phyloP scores from a whole-genome alignment of 805 yeast genomes.

The Kazachstania africana region DNA sequence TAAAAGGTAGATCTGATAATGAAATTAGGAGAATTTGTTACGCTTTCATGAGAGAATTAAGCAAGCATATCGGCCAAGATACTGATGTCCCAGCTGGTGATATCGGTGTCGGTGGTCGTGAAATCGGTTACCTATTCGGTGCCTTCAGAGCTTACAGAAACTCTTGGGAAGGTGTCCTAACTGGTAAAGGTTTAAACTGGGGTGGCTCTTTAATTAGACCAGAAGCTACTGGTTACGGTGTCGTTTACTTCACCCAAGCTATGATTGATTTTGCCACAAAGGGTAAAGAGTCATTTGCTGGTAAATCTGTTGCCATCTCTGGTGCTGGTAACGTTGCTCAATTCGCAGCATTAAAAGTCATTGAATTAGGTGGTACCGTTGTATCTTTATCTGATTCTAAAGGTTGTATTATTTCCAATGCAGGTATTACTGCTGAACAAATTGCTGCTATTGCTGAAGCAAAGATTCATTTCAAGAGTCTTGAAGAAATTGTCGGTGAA shows the following conservation, averaged over 20 bases:
- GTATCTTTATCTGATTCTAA: constrained; percentile 90
- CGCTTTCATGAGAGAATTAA: constrained; percentile 90
- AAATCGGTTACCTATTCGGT: constrained; percentile 90
- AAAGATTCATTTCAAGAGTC: constrained; percentile 63
- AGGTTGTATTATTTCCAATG: constrained; percentile 70
- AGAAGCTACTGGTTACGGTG: constrained; percentile 98
- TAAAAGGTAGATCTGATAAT: constrained; percentile 83
- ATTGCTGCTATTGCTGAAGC: constrained; percentile 64
- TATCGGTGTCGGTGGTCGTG: constrained; percentile 94
- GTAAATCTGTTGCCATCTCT: constrained; percentile 91
- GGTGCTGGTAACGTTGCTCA: constrained; percentile 99
- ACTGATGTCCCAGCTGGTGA: constrained; percentile 99
- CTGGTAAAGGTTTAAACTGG: constrained; percentile 97
- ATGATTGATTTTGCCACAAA: constrained; percentile 88
- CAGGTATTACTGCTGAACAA: constrained; percentile 80
- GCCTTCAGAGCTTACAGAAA: constrained; percentile 88
- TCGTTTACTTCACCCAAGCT: constrained; percentile 92
- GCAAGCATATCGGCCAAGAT: constrained; percentile 92
- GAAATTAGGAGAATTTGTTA: constrained; percentile 97
- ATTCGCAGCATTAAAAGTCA: constrained; percentile 94
- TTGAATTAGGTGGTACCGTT: constrained; percentile 93
- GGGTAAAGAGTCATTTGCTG: constrained; percentile 82
- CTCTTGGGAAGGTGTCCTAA: constrained; percentile 92
- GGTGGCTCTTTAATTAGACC: constrained; percentile 99
- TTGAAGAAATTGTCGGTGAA: constrained; percentile 54